Percentiles rank a stretch among this genome's conserved stretches.
phyloP scores from a whole-genome alignment of 2,329 filamentous ascomycete species.

The Talaromyces pinophilus region DNA sequence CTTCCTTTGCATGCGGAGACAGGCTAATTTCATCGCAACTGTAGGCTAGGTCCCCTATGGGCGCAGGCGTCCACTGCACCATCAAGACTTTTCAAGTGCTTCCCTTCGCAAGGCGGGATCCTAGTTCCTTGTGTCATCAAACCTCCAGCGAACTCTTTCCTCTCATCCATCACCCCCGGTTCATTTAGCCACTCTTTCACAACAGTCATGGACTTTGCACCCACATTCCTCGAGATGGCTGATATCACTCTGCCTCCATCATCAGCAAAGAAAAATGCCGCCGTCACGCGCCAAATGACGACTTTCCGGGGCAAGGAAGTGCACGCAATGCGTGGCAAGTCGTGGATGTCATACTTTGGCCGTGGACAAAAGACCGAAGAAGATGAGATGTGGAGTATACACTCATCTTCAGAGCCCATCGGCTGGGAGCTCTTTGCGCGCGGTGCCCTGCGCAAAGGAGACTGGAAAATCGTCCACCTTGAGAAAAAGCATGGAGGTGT shows the following conservation, averaged over 20 bases:
- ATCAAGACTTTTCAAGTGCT: constrained; percentile 32
- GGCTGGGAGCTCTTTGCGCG: constrained; percentile 28
- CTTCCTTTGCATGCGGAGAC: too few relatives aligned
- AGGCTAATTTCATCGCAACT: neutral
- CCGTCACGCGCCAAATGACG: constrained; percentile 18
- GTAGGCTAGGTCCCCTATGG: constrained; percentile 35
- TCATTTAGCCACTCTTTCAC: constrained; percentile 29
- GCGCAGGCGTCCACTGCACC: constrained; percentile 33
- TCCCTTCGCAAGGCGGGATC: constrained; percentile 32
- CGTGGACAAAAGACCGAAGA: constrained; percentile 17
- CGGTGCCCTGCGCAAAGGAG: constrained; percentile 25
- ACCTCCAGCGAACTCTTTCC: constrained; percentile 21
- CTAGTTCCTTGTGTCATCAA: constrained; percentile 32
- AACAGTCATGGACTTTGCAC: constrained; percentile 27
- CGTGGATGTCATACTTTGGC: constrained; percentile 24
- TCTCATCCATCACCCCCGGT: constrained; percentile 14
- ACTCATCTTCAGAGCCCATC: constrained; percentile 25
- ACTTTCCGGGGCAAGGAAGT: constrained; percentile 25
- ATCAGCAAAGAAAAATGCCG: neutral
- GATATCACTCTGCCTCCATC: constrained; percentile 20
- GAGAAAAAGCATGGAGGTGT: constrained; percentile 22
- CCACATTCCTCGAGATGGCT: constrained; percentile 27
- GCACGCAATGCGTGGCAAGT: constrained; percentile 26
- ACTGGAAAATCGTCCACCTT: constrained; percentile 27
- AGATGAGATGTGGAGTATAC: constrained; percentile 28